Base-by-base conservation (phyloP, 441 rosid species). In the Breynia disticha region DNA sequence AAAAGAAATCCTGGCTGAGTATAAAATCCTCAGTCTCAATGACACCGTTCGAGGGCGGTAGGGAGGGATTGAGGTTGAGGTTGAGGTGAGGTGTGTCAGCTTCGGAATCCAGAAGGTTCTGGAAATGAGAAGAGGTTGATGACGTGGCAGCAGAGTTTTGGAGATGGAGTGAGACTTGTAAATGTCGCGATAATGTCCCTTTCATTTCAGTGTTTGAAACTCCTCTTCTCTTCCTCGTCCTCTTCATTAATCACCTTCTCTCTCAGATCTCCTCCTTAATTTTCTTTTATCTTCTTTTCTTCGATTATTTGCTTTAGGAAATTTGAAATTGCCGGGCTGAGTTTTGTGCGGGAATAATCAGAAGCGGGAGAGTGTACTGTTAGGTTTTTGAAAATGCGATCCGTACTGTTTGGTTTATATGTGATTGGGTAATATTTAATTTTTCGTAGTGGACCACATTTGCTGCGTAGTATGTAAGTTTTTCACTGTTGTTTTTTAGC, bases 1-100 rank as follows among this genome's bases (percentile, higher is more conserved):
- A 89, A 68, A 89, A 89, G 67, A 89, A 83, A 54, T 86, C 97
- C 72, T 89, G 95, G 20, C 88, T 89, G 65, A 89, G 97, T 46
- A 89, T 86, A 64, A 69, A 80, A 46, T 79, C 81, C 4, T 28
- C 35, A 28, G 8, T 9, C 17, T 79, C 87, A n/a, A 74, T 76
- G 22, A 62, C 57, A 35, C 24, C 53, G 35, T 73, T 75, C 46
- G 45, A 57, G 11, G 61, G 44, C 19, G 61, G 50, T 60, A 61
- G 55, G 7, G 62, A 38, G 52, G 62, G 28, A 42, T 53, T 64
- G 58, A 63, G 55, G 50, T 49, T 28, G 52, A 60, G 28, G 38
- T 53, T 64, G 58, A 63, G 55, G 50, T 49, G 75, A 37, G 60
- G 56, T 59, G 63, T 57, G 24, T 64, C 48, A 16, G 67, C 61